Base-by-base conservation (phyloP, 2,329 filamentous ascomycete species). In the Cercospora nicotianae region DNA sequence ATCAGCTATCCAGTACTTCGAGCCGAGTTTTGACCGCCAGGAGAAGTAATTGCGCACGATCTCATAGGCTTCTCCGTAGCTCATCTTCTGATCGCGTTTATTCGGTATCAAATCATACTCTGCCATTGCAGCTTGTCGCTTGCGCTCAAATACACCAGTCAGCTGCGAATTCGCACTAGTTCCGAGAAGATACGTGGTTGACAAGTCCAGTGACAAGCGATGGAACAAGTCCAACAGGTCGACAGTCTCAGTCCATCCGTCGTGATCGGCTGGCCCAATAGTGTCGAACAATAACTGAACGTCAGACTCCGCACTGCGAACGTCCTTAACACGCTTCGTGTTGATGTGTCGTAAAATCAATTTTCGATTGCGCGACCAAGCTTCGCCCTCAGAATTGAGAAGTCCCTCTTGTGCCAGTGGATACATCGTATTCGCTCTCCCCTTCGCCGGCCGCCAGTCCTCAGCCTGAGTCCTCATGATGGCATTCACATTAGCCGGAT, bases 1-100 rank as follows among this genome's bases (percentile, higher is more conserved):
- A 79, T 68, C 81, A 72, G 68, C 80, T 75, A 65, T 80, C 80
- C 53, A 87, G 72, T 63, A 82, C 72, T 72, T 81, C 77, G 72
- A 70, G n/a, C 67, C 74, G 12, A 69, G 65, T 70, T 51, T 74
- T 5, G 67, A 70, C 9, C 55, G 73, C 71, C 18, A 67, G 45
- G 42, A 69, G 51, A 68, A 76, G 66, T 62, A 74, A 64, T 62
- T 75, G 57, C 60, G 66, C 31, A 70, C 77, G 69, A 67, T 59
- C 33, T 73, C 67, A 28, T 72, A 71, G 4, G 71, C 71, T 42
- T 70, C 61, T 20, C 53, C 59, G 48, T 72, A 73, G 18, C 59
- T 70, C 68, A 72, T 67, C 20, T 65, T 57, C 13, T 60, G 31
- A n/a, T 48, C 23, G 7, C 55, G 31, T 59, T 70, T 69, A n/a